Evolutionary conservation across 106 monocot genomes (phyloP), one percentile per base, ranked within the genome.

Genomic region (Dioscorea alata): DNA sequence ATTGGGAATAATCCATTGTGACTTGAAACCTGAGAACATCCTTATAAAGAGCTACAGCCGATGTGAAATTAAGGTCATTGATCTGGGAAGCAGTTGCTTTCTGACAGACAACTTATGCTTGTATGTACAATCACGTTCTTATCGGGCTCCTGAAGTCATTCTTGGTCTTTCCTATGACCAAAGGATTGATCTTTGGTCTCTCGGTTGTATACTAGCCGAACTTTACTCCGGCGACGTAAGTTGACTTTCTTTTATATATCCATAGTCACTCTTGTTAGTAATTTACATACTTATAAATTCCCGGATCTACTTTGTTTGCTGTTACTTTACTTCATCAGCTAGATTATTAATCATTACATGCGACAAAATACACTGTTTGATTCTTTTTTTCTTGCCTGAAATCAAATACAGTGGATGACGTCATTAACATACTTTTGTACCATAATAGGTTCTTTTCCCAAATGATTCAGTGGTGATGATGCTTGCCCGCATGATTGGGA

Each of bases 41-140:
- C 82, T 96, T 20, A 89, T 96, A 61, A 96, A 89, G 78, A 96
- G 95, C 74, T 96, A 96, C 61, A 84, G 84, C 64, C 91, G 82
- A 76, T 91, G 91, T 78, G 91, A 96, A 71, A 76, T 96, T 48
- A 96, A 96, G 71, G 73, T 96, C 32, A 96, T 96, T 72, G 95
- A 96, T 80, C 86, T 96, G 70, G 95, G 95, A 64, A 96, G 95
- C 75, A 96, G 95, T 73, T 96, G 95, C 67, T 96, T 96, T 81
- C 64, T 75, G 72, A 84, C 88, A 48, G 95, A 96, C 75, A 84
- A 73, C 72, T 74, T 96, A 58, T 72, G 73, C 52, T 76, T 82
- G 35, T 92, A 96, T 80, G 95, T 89, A 7, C 95, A 96, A 28
- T 96, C 95, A 49, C 91, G 95, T 57, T 96, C 95, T 21, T 96